A percentile compares a stretch with the other conserved stretches of the same genome.
Evolutionary conservation across 2,329 filamentous ascomycete genomes (phyloP).

Genomic region (Alternaria sp.): DNA sequence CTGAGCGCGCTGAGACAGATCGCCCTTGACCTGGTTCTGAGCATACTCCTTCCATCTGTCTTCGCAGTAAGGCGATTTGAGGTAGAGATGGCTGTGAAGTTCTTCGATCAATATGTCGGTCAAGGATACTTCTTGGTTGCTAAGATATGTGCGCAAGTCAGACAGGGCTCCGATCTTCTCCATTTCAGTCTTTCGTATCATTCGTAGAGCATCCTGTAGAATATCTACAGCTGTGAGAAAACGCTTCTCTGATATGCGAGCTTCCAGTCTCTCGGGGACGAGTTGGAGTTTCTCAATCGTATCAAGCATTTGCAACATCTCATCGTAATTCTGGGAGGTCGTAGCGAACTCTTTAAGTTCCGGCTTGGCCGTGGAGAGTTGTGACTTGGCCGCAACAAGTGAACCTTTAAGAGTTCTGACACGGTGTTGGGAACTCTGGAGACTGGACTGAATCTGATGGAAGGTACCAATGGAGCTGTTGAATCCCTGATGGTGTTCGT

Average conservation of each 20-base stretch:
- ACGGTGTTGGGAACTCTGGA: conserved; percentile 85
- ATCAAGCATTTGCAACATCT: conserved; percentile 81
- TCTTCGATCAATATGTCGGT: conserved; percentile 98
- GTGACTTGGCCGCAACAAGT: conserved; percentile 80
- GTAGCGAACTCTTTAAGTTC: conserved; percentile 90
- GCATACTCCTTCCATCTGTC: conserved; percentile 90
- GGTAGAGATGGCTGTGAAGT: conserved; percentile 93
- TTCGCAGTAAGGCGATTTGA: conserved; percentile 97
- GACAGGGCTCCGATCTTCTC: conserved; percentile 89
- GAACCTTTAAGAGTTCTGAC: conserved; percentile 84
- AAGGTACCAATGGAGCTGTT: conserved; percentile 99
- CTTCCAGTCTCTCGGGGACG: conserved; percentile 91
- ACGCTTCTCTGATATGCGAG: conserved; percentile 93
- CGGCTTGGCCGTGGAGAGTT: conserved; percentile 83
- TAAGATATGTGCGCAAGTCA: conserved; percentile 86
- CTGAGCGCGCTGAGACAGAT: conserved; percentile 42
- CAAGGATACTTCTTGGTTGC: conserved; percentile 89
- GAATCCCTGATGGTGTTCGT: conserved; percentile 97
- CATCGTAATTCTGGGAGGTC: conserved; percentile 88
- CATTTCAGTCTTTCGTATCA: conserved; percentile 85
- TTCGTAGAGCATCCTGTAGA: conserved; percentile 83
- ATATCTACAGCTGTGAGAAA: conserved; percentile 94
- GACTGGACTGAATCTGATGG: conserved; percentile 96
- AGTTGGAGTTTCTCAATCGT: conserved; percentile 88
- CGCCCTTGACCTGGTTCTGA: conserved; percentile 66